A percentile compares a stretch with the other conserved stretches of the same genome.
Conservation (phyloP, 352 stramenopile genomes). For the Aphanomyces stellatus region DNA sequence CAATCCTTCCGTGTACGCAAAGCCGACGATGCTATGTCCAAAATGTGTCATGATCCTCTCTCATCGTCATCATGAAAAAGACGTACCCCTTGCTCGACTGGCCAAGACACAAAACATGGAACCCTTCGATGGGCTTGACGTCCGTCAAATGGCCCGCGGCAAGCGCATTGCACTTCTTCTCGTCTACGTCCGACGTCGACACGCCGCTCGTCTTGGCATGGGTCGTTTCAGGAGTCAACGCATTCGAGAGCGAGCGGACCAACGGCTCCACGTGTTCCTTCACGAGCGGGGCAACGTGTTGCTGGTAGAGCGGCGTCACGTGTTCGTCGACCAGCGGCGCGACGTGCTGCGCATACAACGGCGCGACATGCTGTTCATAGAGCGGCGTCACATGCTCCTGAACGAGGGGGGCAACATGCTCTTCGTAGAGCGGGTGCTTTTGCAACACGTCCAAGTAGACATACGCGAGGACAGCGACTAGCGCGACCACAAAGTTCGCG, state of each 20-base stretch:
- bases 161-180: not conserved
- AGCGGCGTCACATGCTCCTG: not conserved
- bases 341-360: not conserved
- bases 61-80: not conserved
- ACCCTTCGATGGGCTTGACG: constrained; percentile 49
- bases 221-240: no score
- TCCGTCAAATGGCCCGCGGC: constrained; percentile 31
- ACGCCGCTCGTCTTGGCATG: not conserved
- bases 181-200: not conserved
- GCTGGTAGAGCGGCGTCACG: not conserved
- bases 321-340: not conserved
- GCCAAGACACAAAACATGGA: constrained; percentile 58
- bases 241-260: not conserved
- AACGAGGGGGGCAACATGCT: constrained; percentile 1
- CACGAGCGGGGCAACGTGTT: not conserved
- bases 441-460: not conserved
- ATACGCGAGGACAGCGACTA: not conserved
- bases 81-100: constrained; percentile 36
- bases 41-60: no score
- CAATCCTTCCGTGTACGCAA: not conserved
- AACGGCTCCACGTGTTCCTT: not conserved
- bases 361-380: not conserved
- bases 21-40: not conserved
- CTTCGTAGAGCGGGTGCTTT: not conserved
- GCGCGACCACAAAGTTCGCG: not conserved